Evolutionary conservation across 805 yeast genomes (phyloP), one percentile per base, ranked within the genome.

Genomic region (Kuraishia borneana): DNA sequence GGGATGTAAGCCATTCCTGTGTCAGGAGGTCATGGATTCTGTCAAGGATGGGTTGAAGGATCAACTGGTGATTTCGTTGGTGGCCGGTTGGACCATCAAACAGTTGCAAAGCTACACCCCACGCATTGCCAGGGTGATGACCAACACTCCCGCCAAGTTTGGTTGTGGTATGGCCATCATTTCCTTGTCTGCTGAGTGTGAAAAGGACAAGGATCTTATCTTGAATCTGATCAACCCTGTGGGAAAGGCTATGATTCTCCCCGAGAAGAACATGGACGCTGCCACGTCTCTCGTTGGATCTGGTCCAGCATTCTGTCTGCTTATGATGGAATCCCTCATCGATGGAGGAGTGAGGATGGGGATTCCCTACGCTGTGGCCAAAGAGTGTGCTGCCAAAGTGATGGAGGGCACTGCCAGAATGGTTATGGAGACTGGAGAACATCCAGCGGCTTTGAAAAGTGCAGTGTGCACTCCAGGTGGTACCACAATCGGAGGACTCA

Each of bases 401-500:
- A 68, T 87, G 74, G 88, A 81, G 54, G 98, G 98, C 18, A 83
- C 96, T 10, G 89, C 92, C 12, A 77, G 76, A 58, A 83, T 92
- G 96, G 88, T 80, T 1, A 70, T 78, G 42, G 72, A 74, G 43
- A 77, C 87, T 8, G 87, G 84, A 3, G 73, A 68, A 30, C 96
- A 89, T 50, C 98, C 98, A 8, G 89, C 92, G 14, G 84, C 72
- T 9, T 68, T 92, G 53, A 83, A 83, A 53, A 76, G 82, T 53
- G 79, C 77, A 46, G 92, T 92, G 6, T 87, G 96, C 53, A 92
- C 98, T 0, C 98, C 98, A 18, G 98, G 92, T 21, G 98, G 98
- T 22, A 88, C 96, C 33, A 92, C 98, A 3, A 92, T 92, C 53
- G 95, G 95, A 7, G 98, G 98, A 0, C 63, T 92, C 38, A 69